Evolutionary conservation across 352 stramenopile genomes (phyloP).

Genomic region (Phytopythium vexans): DNA sequence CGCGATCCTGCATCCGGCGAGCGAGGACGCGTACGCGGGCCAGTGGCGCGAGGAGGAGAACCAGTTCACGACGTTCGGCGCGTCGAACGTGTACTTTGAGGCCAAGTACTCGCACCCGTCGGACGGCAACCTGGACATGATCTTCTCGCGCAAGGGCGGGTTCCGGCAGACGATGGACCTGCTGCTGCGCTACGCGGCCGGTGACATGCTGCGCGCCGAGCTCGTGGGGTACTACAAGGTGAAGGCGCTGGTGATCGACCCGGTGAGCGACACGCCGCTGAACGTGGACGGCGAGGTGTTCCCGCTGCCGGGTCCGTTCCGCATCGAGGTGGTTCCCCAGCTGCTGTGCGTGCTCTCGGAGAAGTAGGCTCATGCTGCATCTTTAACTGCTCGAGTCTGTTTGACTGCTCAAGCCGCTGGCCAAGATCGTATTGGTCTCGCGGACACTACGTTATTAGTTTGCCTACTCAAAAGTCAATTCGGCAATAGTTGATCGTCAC

Average conservation of each 20-base stretch:
- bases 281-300: conserved; percentile 82
- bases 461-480: no score
- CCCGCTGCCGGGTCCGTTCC: conserved; percentile 51
- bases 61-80: conserved; percentile 53
- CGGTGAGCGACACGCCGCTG: conserved; percentile 50
- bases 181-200: conserved; percentile 42
- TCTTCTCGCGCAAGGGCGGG: conserved; percentile 61
- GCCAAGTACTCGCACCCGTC: conserved; percentile 76
- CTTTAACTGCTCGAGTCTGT: no score
- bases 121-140: conserved; percentile 77
- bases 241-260: conserved; percentile 74
- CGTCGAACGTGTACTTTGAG: conserved; percentile 81
- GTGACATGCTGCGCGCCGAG: conserved; percentile 54
- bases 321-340: conserved; percentile 69
- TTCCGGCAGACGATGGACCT: conserved; percentile 46
- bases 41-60: conserved; percentile 49
- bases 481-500: no score
- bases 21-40: conserved; percentile 52
- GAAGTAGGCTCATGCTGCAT: no score
- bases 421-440: no score
- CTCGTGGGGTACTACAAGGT: conserved; percentile 76
- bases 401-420: no score
- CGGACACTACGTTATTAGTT: no score
- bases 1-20: conserved; percentile 56
- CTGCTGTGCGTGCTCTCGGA: conserved; percentile 73